These are phyloP conservation scores for Tylopilus sp. DNA, from an alignment of 1,284 basidiomycete genomes.

Conservation along the genomic window DNA sequence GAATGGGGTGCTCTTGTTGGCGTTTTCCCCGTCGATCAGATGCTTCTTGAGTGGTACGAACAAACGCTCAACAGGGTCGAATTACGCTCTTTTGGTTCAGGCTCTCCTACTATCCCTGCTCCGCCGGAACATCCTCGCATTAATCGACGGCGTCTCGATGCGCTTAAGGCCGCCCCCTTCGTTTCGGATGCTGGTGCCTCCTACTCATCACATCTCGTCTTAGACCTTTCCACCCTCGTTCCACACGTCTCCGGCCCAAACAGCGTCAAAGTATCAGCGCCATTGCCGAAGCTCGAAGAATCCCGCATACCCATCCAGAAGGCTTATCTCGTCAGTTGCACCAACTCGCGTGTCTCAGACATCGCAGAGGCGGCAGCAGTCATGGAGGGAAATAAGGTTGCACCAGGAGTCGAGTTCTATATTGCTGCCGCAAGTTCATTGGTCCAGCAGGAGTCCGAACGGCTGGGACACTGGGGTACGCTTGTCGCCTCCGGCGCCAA, in stretches of 20 bases:
- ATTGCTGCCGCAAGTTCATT: slow-evolving; percentile 91
- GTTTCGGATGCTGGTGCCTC: slow-evolving; percentile 75
- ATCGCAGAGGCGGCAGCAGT: slow-evolving; percentile 90
- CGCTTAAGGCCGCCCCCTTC: slow-evolving; percentile 55
- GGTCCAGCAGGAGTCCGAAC: slow-evolving; percentile 89
- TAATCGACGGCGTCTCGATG: slow-evolving; percentile 70
- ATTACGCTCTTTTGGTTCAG: slow-evolving; percentile 69
- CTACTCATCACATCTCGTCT: slow-evolving; percentile 87
- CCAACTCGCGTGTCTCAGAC: slow-evolving; percentile 96
- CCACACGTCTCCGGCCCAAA: slow-evolving; percentile 97
- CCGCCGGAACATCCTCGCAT: slow-evolving; percentile 86
- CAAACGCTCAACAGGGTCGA: slow-evolving; percentile 74
- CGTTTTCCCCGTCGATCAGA: slow-evolving; percentile 90
- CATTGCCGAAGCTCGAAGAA: slow-evolving; percentile 77
- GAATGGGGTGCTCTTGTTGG: slow-evolving; percentile 98
- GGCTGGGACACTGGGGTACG: slow-evolving; percentile 83
- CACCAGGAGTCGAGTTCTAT: slow-evolving; percentile 93
- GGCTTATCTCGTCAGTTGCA: slow-evolving; percentile 98
- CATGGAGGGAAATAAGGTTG: slow-evolving; percentile 80
- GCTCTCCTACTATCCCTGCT: slow-evolving; percentile 49
- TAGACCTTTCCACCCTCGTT: slow-evolving; percentile 91
- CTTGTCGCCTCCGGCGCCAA: slow-evolving; percentile 88
- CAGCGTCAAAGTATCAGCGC: slow-evolving; percentile 94
- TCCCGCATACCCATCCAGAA: slow-evolving; percentile 87
- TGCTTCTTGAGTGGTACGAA: slow-evolving; percentile 87